Evolutionary conservation across 2,329 filamentous ascomycete genomes (phyloP).

Genomic region (Nemania sp.): DNA sequence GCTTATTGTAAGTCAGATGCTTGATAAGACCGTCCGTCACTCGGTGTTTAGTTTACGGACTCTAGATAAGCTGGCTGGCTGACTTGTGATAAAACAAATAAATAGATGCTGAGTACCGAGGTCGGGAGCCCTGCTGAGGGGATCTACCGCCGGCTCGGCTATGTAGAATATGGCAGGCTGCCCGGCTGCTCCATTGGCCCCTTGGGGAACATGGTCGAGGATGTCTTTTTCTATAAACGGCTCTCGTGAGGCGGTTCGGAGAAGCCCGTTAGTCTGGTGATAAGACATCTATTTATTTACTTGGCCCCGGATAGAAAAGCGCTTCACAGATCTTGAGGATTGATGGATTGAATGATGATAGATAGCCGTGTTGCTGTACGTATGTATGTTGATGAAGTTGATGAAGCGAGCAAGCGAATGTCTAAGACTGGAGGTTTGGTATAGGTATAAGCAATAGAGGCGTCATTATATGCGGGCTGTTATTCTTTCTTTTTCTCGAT

Average conservation of each 20-base stretch:
- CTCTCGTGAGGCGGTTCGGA: slow-evolving; percentile 48
- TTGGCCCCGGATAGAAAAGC: neutral
- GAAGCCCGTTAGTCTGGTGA: neutral
- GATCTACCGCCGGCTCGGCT: slow-evolving; percentile 68
- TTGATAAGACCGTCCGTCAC: too few relatives aligned
- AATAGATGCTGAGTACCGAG: slow-evolving; percentile 65
- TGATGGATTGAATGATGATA: neutral
- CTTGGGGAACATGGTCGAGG: slow-evolving; percentile 61
- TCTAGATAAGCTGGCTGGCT: neutral
- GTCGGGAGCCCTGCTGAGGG: slow-evolving; percentile 64
- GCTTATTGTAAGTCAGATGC: slow-evolving; percentile 58
- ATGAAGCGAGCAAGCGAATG: neutral
- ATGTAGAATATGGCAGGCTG: slow-evolving; percentile 65
- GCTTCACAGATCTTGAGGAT: neutral
- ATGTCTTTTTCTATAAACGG: slow-evolving; percentile 71
- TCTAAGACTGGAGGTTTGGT: neutral
- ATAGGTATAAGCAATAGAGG: neutral
- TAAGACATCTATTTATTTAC: neutral
- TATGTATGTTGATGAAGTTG: neutral
- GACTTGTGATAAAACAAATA: neutral
- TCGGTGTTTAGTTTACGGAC: too few relatives aligned
- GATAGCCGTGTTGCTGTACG: neutral
- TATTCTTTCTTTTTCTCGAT: neutral
- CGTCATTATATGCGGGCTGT: neutral
- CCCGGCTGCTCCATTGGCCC: slow-evolving; percentile 65